Percentiles rank a stretch among this genome's conserved stretches.
Evolutionary conservation across 2,329 filamentous ascomycete genomes (phyloP).

Genomic region (Alternaria alternata): DNA sequence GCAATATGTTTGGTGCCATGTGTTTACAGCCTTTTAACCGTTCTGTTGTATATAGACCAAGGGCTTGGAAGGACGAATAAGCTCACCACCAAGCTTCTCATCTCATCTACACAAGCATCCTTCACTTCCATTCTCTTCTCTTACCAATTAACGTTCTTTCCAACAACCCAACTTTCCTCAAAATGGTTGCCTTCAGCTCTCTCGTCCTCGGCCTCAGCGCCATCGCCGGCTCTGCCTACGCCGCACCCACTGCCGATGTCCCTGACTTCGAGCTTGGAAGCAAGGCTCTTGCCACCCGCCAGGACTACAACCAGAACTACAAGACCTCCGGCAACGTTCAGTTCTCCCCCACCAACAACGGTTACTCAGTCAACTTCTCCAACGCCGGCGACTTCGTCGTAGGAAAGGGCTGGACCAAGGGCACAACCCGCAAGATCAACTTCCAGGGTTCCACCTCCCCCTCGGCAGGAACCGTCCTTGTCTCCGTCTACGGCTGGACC

Average conservation of each 20-base stretch:
- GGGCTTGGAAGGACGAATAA: slow-evolving; percentile 1
- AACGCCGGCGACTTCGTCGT: slow-evolving; percentile 43
- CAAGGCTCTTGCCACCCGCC: slow-evolving; percentile 30
- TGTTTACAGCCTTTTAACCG: slow-evolving; percentile 10
- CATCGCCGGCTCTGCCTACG: slow-evolving; percentile 27
- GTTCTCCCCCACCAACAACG: slow-evolving; percentile 37
- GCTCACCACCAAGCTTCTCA: slow-evolving; percentile 7
- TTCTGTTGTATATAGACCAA: slow-evolving; percentile 12
- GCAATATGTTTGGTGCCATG: slow-evolving; percentile 12
- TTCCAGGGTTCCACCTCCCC: slow-evolving; percentile 38
- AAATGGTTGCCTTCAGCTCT: slow-evolving; percentile 40
- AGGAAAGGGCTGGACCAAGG: slow-evolving; percentile 44
- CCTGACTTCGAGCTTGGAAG: slow-evolving; percentile 40
- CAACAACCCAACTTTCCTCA: slow-evolving; percentile 6
- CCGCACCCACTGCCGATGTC: slow-evolving; percentile 35
- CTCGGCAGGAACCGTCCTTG: slow-evolving; percentile 36
- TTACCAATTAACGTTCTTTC: background rate
- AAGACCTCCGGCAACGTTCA: slow-evolving; percentile 43
- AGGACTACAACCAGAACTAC: slow-evolving; percentile 48
- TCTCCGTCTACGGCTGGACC: slow-evolving; percentile 64
- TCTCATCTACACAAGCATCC: slow-evolving; percentile 1
- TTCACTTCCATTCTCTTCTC: slow-evolving; percentile 11
- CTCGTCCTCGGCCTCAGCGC: slow-evolving; percentile 33
- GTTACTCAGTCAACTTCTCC: slow-evolving; percentile 41
- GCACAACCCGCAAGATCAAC: slow-evolving; percentile 39